Evolutionary conservation across 208 protist species (phyloP).

Genomic region (Phytomonas serpens): DNA sequence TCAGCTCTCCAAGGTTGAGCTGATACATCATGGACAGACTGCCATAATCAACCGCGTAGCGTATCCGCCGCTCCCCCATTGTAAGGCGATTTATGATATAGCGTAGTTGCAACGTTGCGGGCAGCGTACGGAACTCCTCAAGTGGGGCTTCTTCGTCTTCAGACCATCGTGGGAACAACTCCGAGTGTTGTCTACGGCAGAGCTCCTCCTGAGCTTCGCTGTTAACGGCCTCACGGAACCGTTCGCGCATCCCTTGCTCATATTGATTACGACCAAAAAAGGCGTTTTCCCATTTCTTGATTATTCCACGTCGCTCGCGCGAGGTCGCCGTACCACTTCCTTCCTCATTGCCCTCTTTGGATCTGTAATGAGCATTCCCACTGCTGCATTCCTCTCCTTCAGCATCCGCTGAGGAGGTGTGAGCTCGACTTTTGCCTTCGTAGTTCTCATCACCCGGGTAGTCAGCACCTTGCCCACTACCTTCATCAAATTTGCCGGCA

Average conservation of each 20-base stretch:
- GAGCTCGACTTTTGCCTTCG: background rate
- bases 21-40: conserved; percentile 82
- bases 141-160: conserved; percentile 65
- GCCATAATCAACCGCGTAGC: conserved; percentile 68
- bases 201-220: conserved; percentile 26
- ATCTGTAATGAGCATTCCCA: background rate
- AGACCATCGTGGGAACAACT: conserved; percentile 57
- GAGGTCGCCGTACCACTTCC: conserved; percentile 29
- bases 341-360: conserved; percentile 1
- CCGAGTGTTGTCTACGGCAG: conserved; percentile 19
- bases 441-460: background rate
- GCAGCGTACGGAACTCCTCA: conserved; percentile 34
- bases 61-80: conserved; percentile 72
- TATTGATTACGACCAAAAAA: conserved; percentile 80
- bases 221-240: conserved; percentile 39
- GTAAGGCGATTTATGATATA: conserved; percentile 74
- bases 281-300: conserved; percentile 73
- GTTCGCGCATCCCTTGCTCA: conserved; percentile 76
- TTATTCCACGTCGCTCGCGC: conserved; percentile 52
- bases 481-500: background rate
- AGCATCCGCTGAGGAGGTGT: background rate
- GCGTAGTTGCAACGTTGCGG: conserved; percentile 36
- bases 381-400: background rate
- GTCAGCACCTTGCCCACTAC: background rate
- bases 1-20: conserved; percentile 69